Evolutionary conservation across 1,284 basidiomycete species (phyloP), one percentile per base, ranked within the genome.

Genomic region (Melampsora larici-populina): DNA sequence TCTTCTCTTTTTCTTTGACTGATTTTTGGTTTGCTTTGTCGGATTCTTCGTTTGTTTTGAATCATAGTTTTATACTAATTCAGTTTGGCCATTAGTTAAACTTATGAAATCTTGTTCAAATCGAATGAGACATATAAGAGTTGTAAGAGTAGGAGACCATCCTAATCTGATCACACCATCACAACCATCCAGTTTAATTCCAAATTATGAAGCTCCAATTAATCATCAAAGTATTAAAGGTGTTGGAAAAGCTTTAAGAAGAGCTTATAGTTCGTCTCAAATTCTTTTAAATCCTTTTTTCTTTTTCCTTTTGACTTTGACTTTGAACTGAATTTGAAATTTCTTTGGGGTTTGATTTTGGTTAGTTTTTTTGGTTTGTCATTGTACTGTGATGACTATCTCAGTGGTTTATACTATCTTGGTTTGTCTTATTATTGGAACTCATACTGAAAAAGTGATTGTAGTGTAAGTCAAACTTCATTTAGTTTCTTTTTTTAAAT

Each of bases 351-450:
- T n/a, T n/a, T n/a, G n/a, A n/a, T n/a, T n/a, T n/a, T n/a, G n/a
- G n/a, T 8, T 21, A 67, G 65, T 67, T 40, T 65, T 74, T n/a
- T 49, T 74, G 0, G 55, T 74, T 43, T 74, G 72, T 51, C 72
- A 74, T 43, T 74, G 72, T 58, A 49, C 62, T 24, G 49, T 74
- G 62, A 74, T 74, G 72, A 74, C 72, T 40, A 58, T 74, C 2
- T 74, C 72, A 6, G 55, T 74, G 1, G n/a, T 74, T 64, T 74
- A 74, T 63, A 74, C 63, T 48, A 65, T 74, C 29, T 74, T 33
- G 24, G 60, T 74, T 40, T 74, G 72, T 58, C 9, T 74, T 33
- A 64, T 74, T 31, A 63, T 74, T 58, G 72, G 72, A 33, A 63
- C 66, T 40, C 72, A 74, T 36, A 55, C 72, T 2, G 72, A 74